These are phyloP conservation scores for Golubevia pallescens DNA, from an alignment of 1,284 basidiomycete genomes.

Conservation along the genomic window DNA sequence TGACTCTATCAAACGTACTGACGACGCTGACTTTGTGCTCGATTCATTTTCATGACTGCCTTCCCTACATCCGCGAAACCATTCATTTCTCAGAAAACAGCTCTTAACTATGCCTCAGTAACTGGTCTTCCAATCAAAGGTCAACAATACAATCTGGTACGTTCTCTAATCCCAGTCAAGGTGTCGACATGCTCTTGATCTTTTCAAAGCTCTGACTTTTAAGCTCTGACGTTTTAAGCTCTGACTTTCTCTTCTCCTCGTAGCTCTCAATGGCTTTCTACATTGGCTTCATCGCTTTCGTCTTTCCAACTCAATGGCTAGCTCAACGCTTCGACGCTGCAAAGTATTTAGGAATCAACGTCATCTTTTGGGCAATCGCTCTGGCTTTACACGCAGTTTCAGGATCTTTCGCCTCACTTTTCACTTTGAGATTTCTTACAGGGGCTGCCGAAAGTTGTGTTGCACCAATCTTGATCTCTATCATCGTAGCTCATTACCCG, in stretches of 20 bases:
- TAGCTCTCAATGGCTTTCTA: slow-evolving; percentile 76
- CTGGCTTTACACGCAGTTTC: slow-evolving; percentile 72
- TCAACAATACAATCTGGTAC: slow-evolving; percentile 10
- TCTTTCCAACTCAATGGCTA: slow-evolving; percentile 74
- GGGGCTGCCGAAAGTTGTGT: slow-evolving; percentile 69
- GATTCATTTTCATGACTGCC: too few species aligned
- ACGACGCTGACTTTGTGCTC: too few species aligned
- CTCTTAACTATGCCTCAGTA: slow-evolving; percentile 14
- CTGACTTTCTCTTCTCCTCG: too few species aligned
- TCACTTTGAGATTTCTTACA: slow-evolving; percentile 71
- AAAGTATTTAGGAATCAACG: slow-evolving; percentile 73
- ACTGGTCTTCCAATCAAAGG: slow-evolving; percentile 17
- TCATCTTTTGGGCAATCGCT: slow-evolving; percentile 72
- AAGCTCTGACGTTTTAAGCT: too few species aligned
- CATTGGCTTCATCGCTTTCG: slow-evolving; percentile 69
- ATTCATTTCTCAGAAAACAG: slow-evolving; percentile 12
- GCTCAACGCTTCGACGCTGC: slow-evolving; percentile 71
- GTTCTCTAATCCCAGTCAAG: too few species aligned
- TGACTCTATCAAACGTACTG: too few species aligned
- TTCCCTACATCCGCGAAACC: too few species aligned
- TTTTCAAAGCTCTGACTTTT: too few species aligned
- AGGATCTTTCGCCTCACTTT: slow-evolving; percentile 71
- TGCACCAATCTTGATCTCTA: slow-evolving; percentile 72
- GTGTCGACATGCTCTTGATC: too few species aligned
- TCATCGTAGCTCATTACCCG: slow-evolving; percentile 75